Conservation (phyloP, 1,139 yeast genomes). For the Pichia cactophila region DNA sequence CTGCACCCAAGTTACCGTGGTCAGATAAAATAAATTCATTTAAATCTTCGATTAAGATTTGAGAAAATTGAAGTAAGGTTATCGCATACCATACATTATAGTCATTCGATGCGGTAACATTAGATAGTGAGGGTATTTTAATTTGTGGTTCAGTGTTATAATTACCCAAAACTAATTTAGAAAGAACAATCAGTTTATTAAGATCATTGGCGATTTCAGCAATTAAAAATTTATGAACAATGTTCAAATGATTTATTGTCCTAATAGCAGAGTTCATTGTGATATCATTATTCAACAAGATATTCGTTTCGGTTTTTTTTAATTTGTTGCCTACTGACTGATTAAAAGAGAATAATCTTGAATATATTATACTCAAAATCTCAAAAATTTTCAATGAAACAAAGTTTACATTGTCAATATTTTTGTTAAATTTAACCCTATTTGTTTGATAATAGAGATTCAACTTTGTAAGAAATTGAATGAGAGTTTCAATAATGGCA, state of each 20-base stretch:
- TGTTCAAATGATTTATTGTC: constrained; percentile 22
- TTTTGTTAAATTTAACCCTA: constrained; percentile 15
- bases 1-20: constrained; percentile 18
- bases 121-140: constrained; percentile 17
- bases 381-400: constrained; percentile 24
- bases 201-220: constrained; percentile 27
- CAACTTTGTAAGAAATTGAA: constrained; percentile 25
- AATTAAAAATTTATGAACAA: constrained; percentile 22
- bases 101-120: constrained; percentile 10
- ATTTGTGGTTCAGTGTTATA: constrained; percentile 11
- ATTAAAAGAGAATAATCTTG: constrained; percentile 20
- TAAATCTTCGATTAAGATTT: constrained; percentile 22
- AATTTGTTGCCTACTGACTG: constrained; percentile 14
- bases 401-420: constrained; percentile 23
- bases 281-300: constrained; percentile 12
- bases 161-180: constrained; percentile 20
- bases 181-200: constrained; percentile 24
- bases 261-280: constrained; percentile 18
- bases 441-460: constrained; percentile 26
- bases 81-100: constrained; percentile 23
- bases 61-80: constrained; percentile 22
- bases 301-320: constrained; percentile 4
- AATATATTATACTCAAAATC: constrained; percentile 18
- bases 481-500: constrained; percentile 24
- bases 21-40: constrained; percentile 27